Evolutionary conservation across 495 filamentous ascomycete species (phyloP), one percentile per base, ranked within the genome.

Genomic region (Hypoxylon fragiforme): DNA sequence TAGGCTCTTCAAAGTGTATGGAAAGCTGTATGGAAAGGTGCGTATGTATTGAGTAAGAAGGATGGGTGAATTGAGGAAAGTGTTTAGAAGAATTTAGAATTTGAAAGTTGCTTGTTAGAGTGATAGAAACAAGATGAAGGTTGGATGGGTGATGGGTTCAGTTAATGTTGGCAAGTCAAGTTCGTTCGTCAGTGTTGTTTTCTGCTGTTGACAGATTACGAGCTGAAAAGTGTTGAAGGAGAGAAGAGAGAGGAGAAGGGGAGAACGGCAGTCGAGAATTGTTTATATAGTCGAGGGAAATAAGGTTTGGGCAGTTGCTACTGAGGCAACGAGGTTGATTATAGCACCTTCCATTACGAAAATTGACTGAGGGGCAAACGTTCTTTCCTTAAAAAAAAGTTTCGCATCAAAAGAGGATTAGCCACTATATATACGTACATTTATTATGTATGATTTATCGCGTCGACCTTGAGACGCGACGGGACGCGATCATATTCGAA

Each of bases 401-500:
- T 9, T 12, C 31, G 7, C n/a, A 12, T 7, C 3, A 34, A 13
- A 34, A 13, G n/a, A 34, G 5, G 31, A 7, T 40, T 44, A 40
- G 31, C 28, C 24, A 18, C 32, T 24, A 16, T 38, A 28, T 16
- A 40, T 51, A 55, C 46, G 43, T 61, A 55, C 46, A 40, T 52
- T 39, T 44, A 30, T 38, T 26, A 45, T 39, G 2, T 19, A n/a
- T n/a, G n/a, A n/a, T n/a, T 22, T 30, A 50, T 54, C 6, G 44
- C 44, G 18, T 39, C 39, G 31, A 28, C 12, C 15, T 44, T 48
- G 42, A 15, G 52, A 15, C 50, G 32, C 16, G 26, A 35, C 47
- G 57, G 20, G 44, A 37, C 52, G 57, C 47, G 31, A 43, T 55
- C 18, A 47, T 36, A 51, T 51, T 51, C 22, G 46, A 55, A 22